Evolutionary conservation across 257 asterid genomes (phyloP).

Genomic region (Cinchona pubescens): DNA sequence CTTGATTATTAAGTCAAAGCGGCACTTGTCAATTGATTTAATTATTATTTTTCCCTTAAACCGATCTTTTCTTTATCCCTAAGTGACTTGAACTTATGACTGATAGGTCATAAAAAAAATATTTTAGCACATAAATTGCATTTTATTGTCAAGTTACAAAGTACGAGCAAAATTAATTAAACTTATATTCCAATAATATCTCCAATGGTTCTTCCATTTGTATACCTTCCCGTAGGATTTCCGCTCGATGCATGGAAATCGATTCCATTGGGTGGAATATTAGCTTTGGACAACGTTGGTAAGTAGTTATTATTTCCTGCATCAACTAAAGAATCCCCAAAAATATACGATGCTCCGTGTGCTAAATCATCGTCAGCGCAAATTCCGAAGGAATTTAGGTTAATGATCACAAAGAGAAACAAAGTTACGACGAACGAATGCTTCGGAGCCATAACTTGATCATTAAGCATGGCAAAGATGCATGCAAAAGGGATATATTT

Average conservation of each 20-base stretch:
- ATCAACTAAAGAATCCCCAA: constrained; percentile 90
- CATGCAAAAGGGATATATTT: constrained; percentile 10
- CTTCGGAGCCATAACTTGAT: constrained; percentile 36
- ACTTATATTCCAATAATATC: constrained; percentile 81
- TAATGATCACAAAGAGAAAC: constrained; percentile 26
- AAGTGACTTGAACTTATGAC: no score
- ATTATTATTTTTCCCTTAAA: neutral
- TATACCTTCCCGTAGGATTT: constrained; percentile 76
- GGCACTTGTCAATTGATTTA: neutral
- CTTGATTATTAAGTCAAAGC: neutral
- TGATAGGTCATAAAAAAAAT: no score
- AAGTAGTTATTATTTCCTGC: constrained; percentile 89
- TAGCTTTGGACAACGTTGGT: constrained; percentile 68
- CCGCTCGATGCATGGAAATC: constrained; percentile 86
- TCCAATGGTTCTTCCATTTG: constrained; percentile 88
- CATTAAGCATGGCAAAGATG: neutral
- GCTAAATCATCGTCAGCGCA: constrained; percentile 42
- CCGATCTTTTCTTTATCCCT: no score
- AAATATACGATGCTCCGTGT: constrained; percentile 67
- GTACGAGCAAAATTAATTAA: neutral
- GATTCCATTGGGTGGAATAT: constrained; percentile 70
- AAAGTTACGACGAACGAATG: constrained; percentile 21
- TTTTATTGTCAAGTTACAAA: no score
- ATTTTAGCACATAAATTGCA: no score
- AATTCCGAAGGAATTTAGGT: constrained; percentile 19